Evolutionary conservation across 2,329 filamentous ascomycete genomes (phyloP).

Genomic region (Pseudofabraea citricarpa): DNA sequence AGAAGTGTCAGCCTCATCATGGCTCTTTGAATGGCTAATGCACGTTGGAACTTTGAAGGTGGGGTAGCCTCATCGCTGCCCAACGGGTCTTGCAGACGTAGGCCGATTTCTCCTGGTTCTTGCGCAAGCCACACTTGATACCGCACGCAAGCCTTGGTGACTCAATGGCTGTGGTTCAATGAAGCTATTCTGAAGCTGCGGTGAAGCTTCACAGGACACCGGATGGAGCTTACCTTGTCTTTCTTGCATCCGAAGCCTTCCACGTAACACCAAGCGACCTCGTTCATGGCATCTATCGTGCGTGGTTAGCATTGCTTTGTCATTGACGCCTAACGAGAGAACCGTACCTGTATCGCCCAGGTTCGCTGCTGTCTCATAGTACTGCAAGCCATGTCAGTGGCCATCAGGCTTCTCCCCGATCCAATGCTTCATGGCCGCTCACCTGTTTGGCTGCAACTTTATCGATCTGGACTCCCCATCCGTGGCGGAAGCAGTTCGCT

Average conservation of each 20-base stretch:
- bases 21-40: slow-evolving; percentile 14
- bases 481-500: slow-evolving; percentile 87
- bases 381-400: slow-evolving; percentile 50
- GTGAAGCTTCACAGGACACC: slow-evolving; percentile 3
- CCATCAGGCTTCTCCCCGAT: slow-evolving; percentile 16
- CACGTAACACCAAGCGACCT: slow-evolving; percentile 91
- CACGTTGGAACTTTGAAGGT: slow-evolving; percentile 7
- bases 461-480: slow-evolving; percentile 88
- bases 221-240: slow-evolving; percentile 74
- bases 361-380: slow-evolving; percentile 97
- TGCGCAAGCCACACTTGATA: slow-evolving; percentile 21
- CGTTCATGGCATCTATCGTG: slow-evolving; percentile 87
- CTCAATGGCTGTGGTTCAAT: slow-evolving; percentile 13
- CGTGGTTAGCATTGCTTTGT: slow-evolving; percentile 22
- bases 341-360: slow-evolving; percentile 74
- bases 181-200: slow-evolving; percentile 22
- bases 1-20: slow-evolving; percentile 41
- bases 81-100: slow-evolving; percentile 25
- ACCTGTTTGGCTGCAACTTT: slow-evolving; percentile 75
- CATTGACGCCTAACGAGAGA: slow-evolving; percentile 10
- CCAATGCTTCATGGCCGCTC: slow-evolving; percentile 25
- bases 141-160: slow-evolving; percentile 18
- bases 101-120: background rate
- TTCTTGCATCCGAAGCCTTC: slow-evolving; percentile 98
- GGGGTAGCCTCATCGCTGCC: slow-evolving; percentile 36